Percentiles rank a stretch among this genome's conserved stretches.
Evolutionary conservation across 768 basidiomycete genomes (phyloP).

Genomic region (Boletales sp.): DNA sequence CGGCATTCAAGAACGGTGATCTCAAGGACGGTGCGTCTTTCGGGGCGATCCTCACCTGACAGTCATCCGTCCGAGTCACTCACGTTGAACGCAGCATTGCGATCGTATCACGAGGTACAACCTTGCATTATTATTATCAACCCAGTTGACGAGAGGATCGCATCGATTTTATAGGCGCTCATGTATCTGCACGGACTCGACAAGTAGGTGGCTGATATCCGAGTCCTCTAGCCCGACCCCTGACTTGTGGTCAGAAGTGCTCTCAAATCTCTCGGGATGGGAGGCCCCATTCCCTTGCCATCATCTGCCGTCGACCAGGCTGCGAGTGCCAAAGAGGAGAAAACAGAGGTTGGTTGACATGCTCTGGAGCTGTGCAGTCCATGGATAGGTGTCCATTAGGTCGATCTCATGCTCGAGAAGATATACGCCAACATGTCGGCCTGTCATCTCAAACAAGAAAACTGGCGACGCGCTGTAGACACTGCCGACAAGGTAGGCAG

Average conservation of each 20-base stretch:
- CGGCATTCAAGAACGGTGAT: constrained; percentile 66
- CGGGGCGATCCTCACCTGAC: not conserved
- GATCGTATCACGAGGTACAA: constrained; percentile 70
- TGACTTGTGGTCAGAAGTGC: constrained; percentile 43
- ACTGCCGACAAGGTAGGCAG: constrained; percentile 70
- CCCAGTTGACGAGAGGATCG: constrained; percentile 1
- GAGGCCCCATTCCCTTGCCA: not conserved
- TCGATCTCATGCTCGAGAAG: constrained; percentile 74
- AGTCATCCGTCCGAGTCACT: not conserved
- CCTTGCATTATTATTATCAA: not conserved
- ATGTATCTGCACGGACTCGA: constrained; percentile 74
- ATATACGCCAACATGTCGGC: constrained; percentile 85
- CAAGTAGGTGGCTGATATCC: constrained; percentile 48
- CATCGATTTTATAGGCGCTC: constrained; percentile 45
- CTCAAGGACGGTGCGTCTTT: constrained; percentile 50
- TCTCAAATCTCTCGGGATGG: constrained; percentile 48
- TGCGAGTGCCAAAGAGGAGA: constrained; percentile 44
- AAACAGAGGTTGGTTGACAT: constrained; percentile 53
- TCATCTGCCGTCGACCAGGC: constrained; percentile 26
- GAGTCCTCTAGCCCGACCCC: not conserved
- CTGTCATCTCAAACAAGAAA: constrained; percentile 75
- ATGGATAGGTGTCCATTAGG: constrained; percentile 36
- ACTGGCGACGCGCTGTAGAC: constrained; percentile 76
- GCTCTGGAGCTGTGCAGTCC: not conserved
- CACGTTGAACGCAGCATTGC: constrained; percentile 47